A percentile compares a stretch with the other conserved stretches of the same genome.
Evolutionary conservation across 2,329 filamentous ascomycete species (phyloP).

Genomic region (Pleomassaria siparia): DNA sequence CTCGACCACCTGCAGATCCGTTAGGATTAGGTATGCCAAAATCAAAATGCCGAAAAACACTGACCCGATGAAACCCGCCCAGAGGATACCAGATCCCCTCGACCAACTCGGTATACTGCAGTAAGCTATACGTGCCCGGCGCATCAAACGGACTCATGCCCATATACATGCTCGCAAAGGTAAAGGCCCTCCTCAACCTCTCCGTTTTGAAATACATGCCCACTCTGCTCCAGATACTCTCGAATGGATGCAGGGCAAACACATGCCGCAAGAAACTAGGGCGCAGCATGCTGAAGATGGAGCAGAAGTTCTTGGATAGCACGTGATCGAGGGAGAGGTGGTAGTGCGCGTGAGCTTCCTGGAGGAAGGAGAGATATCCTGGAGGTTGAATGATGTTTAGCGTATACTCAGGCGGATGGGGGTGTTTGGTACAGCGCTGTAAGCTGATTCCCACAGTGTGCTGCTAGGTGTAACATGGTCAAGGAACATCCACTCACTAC

Average conservation of each 20-base stretch:
- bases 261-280: constrained; percentile 62
- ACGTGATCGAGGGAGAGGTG: constrained; percentile 68
- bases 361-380: constrained; percentile 67
- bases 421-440: too few relatives aligned
- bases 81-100: constrained; percentile 77
- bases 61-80: constrained; percentile 68
- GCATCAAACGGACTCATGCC: constrained; percentile 78
- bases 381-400: too few relatives aligned
- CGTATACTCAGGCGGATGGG: too few relatives aligned
- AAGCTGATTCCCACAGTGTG: too few relatives aligned
- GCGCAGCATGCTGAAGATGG: constrained; percentile 58
- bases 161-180: constrained; percentile 82
- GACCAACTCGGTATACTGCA: constrained; percentile 74
- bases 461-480: too few relatives aligned
- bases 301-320: constrained; percentile 67
- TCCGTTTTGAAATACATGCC: constrained; percentile 70
- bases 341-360: constrained; percentile 70
- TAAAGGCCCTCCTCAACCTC: constrained; percentile 69
- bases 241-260: constrained; percentile 67
- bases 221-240: constrained; percentile 68
- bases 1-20: constrained; percentile 50
- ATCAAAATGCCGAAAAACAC: not conserved
- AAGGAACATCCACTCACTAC: too few relatives aligned
- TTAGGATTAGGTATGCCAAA: not conserved
- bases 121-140: constrained; percentile 70